phyloP scores from a whole-genome alignment of 83 land plant species.

The Thuja plicata region DNA sequence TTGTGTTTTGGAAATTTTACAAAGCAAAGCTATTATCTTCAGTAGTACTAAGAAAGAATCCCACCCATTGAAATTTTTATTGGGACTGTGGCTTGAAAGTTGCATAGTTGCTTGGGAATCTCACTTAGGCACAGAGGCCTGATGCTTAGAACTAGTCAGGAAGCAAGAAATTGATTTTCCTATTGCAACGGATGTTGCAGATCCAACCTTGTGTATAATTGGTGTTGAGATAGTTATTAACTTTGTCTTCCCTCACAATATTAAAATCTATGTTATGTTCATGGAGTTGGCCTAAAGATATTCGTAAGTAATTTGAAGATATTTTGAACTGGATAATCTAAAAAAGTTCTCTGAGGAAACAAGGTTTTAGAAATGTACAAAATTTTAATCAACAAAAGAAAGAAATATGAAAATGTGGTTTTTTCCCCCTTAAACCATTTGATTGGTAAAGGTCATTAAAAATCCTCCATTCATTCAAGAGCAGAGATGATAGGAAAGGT shows the following conservation, averaged over 20 bases:
- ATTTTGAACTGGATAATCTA: no score
- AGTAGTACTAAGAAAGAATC: slow-evolving; percentile 97
- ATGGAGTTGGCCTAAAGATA: no score
- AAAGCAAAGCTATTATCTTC: slow-evolving; percentile 83
- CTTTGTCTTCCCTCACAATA: slow-evolving; percentile 89
- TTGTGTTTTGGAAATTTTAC: slow-evolving; percentile 82
- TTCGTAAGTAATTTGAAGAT: no score
- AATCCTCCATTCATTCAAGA: no score
- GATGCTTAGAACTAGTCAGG: slow-evolving; percentile 93
- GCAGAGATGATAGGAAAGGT: no score
- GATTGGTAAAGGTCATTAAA: no score
- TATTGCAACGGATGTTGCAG: slow-evolving; percentile 99
- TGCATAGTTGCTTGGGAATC: slow-evolving; percentile 97
- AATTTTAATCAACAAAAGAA: no score
- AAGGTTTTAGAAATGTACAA: no score
- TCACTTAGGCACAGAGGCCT: slow-evolving; percentile 93
- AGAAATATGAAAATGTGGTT: no score
- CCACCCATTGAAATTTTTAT: slow-evolving; percentile 89
- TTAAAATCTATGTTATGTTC: no score
- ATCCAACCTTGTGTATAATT: slow-evolving; percentile 94
- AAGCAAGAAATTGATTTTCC: slow-evolving; percentile 93
- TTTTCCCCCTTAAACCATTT: no score
- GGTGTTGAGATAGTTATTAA: slow-evolving; percentile 96
- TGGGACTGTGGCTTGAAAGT: slow-evolving; percentile 89
- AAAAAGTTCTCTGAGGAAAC: no score